phyloP scores from a whole-genome alignment of 306 rosid genomes.

The Cicer arietinum region DNA sequence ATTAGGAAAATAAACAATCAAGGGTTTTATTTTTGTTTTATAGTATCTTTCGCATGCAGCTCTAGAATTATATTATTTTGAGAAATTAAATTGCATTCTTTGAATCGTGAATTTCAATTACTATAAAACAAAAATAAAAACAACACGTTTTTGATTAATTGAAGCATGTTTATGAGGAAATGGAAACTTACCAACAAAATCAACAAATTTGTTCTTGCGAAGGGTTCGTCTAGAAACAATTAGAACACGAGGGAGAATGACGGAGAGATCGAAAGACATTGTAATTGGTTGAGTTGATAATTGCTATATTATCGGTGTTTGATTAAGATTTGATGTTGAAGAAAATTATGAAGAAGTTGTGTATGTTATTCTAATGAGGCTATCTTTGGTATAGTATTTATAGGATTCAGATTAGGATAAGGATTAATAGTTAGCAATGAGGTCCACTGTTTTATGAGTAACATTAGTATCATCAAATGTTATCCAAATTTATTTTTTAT shows the following conservation, averaged over 20 bases:
- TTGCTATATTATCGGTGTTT: not conserved
- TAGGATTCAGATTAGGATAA: slow-evolving; percentile 33
- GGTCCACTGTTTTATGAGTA: not conserved
- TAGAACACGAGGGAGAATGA: slow-evolving; percentile 89
- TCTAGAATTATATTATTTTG: too few relatives aligned
- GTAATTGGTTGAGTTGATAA: not conserved
- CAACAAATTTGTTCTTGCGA: slow-evolving; percentile 96
- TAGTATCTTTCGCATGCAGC: too few relatives aligned
- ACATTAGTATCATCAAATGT: not conserved
- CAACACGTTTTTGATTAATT: too few relatives aligned
- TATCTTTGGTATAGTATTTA: not conserved
- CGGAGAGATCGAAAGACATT: slow-evolving; percentile 80
- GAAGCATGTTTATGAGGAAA: not conserved
- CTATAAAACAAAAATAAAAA: too few relatives aligned
- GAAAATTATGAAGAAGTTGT: slow-evolving; percentile 23
- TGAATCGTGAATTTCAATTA: too few relatives aligned
- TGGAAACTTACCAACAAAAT: slow-evolving; percentile 76
- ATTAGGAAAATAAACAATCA: too few relatives aligned
- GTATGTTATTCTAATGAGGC: not conserved
- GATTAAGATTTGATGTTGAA: not conserved
- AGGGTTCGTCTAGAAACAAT: slow-evolving; percentile 89
- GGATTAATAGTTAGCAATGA: slow-evolving; percentile 9
- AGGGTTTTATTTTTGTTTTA: too few relatives aligned
- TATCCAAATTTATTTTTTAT: not conserved
- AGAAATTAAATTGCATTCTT: too few relatives aligned